These are phyloP conservation scores for Nigrograna mackinnonii DNA, from an alignment of 2,329 filamentous ascomycete species.

Conservation along the genomic window DNA sequence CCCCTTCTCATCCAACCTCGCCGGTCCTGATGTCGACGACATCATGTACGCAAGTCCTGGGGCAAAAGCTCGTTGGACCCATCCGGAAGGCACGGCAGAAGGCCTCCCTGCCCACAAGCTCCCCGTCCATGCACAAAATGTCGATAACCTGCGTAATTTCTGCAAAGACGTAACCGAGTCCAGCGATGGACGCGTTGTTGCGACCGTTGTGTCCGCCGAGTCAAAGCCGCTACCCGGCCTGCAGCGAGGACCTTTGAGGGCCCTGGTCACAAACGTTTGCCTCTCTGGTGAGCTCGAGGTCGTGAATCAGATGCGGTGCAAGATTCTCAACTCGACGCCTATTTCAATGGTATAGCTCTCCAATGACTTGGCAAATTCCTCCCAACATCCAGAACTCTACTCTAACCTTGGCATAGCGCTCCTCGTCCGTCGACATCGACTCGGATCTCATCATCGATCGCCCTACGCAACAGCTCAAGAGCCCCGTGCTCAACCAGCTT, in stretches of 20 bases:
- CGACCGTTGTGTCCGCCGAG: slow-evolving; percentile 80
- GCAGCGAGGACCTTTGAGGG: slow-evolving; percentile 53
- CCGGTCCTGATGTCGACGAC: slow-evolving; percentile 91
- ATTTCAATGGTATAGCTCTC: slow-evolving; percentile 77
- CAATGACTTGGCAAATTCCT: too few species aligned
- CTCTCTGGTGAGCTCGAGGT: slow-evolving; percentile 85
- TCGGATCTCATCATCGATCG: slow-evolving; percentile 86
- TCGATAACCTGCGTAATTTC: slow-evolving; percentile 75
- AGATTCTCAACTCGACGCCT: slow-evolving; percentile 87
- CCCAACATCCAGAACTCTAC: too few species aligned
- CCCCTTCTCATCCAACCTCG: slow-evolving; percentile 89
- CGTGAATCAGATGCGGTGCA: slow-evolving; percentile 87
- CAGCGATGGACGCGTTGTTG: slow-evolving; percentile 70
- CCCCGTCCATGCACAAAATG: slow-evolving; percentile 87
- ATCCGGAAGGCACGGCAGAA: slow-evolving; percentile 83
- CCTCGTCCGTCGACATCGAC: slow-evolving; percentile 91
- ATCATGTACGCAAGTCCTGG: slow-evolving; percentile 90
- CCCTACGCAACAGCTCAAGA: slow-evolving; percentile 67
- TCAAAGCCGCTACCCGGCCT: slow-evolving; percentile 64
- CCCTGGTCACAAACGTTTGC: slow-evolving; percentile 78
- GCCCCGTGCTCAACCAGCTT: slow-evolving; percentile 79
- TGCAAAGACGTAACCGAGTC: slow-evolving; percentile 79
- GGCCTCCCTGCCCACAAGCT: slow-evolving; percentile 84
- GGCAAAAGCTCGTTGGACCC: slow-evolving; percentile 89
- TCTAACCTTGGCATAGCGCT: slow-evolving; percentile 64